phyloP scores from a whole-genome alignment of 176 grass and related monocot species.

The Oryza glaberrima region DNA sequence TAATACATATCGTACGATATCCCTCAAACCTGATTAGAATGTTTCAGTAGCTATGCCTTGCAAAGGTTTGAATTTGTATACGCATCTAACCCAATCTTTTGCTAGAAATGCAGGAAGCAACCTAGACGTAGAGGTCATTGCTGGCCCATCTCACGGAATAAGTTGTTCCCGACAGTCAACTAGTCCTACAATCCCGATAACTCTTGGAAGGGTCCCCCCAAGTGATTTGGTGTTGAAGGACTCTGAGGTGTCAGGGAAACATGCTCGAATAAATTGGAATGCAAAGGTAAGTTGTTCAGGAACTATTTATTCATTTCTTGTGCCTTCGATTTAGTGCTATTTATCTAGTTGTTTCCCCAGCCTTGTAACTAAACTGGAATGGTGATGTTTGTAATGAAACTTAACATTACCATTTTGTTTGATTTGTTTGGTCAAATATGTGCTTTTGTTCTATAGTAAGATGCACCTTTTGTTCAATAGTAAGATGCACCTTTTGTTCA shows the following conservation, averaged over 20 bases:
- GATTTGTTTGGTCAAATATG: background rate
- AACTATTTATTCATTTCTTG: slow-evolving; percentile 5
- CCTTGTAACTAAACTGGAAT: slow-evolving; percentile 9
- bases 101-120: slow-evolving; percentile 63
- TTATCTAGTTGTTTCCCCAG: slow-evolving; percentile 16
- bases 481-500: background rate
- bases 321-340: slow-evolving; percentile 22
- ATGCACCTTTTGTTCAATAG: background rate
- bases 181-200: slow-evolving; percentile 47
- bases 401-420: slow-evolving; percentile 12
- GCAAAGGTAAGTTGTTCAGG: slow-evolving; percentile 49
- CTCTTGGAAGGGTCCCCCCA: slow-evolving; percentile 74
- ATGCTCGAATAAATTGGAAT: slow-evolving; percentile 85
- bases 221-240: slow-evolving; percentile 73
- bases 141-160: slow-evolving; percentile 70
- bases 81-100: slow-evolving; percentile 54
- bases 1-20: slow-evolving; percentile 60
- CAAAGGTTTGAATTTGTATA: slow-evolving; percentile 43
- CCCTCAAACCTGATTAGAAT: slow-evolving; percentile 17
- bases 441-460: background rate
- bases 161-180: slow-evolving; percentile 59
- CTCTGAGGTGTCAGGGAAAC: slow-evolving; percentile 83
- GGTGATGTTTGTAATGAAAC: slow-evolving; percentile 12
- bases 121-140: slow-evolving; percentile 72
- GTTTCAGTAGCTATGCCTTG: slow-evolving; percentile 20